These are phyloP conservation scores for Akanthomyces dipterigenus DNA, from an alignment of 2,329 filamentous ascomycete genomes.

Conservation along the genomic window DNA sequence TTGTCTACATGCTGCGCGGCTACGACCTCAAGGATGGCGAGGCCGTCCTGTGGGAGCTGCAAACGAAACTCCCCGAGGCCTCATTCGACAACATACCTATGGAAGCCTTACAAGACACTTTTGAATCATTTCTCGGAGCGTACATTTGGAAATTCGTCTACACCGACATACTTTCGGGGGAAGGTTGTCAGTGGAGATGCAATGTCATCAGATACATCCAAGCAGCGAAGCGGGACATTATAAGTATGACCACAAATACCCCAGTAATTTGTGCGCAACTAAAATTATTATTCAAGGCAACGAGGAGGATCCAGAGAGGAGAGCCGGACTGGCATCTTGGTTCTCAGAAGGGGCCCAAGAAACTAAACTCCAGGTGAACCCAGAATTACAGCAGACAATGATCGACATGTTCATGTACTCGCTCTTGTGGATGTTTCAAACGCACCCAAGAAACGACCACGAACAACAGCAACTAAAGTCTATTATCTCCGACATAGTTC, in stretches of 20 bases:
- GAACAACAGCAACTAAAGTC: too few relatives aligned
- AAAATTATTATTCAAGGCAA: not conserved
- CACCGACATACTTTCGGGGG: not conserved
- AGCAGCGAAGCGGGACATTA: not conserved
- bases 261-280: not conserved
- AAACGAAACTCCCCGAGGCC: not conserved
- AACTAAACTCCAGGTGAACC: not conserved
- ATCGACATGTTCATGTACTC: not conserved
- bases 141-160: not conserved
- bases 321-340: not conserved
- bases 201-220: not conserved
- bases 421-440: not conserved
- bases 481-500: not conserved
- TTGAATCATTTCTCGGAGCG: not conserved
- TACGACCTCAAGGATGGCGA: too few relatives aligned
- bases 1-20: not conserved
- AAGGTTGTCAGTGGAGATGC: not conserved
- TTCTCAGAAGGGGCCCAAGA: not conserved
- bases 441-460: not conserved
- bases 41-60: too few relatives aligned
- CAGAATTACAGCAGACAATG: not conserved
- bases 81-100: accelerated
- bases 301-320: not conserved
- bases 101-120: accelerated
- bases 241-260: not conserved